Evolutionary conservation across 768 basidiomycete species (phyloP), one percentile per base, ranked within the genome.

Genomic region (Termitomyces sp.): DNA sequence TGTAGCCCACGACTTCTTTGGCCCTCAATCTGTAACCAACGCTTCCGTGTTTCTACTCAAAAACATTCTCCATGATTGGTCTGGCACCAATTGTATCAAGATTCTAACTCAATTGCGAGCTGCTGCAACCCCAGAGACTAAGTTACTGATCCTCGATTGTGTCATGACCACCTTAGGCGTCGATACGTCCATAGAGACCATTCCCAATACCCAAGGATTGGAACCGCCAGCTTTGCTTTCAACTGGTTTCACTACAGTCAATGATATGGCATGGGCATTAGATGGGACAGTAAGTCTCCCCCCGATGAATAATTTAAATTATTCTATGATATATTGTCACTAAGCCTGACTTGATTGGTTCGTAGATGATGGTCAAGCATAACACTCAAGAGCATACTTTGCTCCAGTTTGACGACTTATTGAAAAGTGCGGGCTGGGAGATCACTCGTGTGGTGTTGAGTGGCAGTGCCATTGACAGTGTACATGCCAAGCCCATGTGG

Each of bases 51-150:
- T 81, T 65, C 63, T 87, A 9, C 65, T 87, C 20, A 78, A 84
- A 44, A 77, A 79, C 11, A 77, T 87, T 47, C 71, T 84, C 45
- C 86, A 87, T 60, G 84, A 88, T 63, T 87, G 86, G 85, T 77
- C 85, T 0, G 82, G 86, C 60, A 67, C 63, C 44, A 70, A 71
- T 57, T 66, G 65, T 22, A 50, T 65, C 46, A 72, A 71, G 44
- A 75, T 80, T 58, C 66, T 81, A 14, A 56, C 58, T 0, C 82
- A 72, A 3, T 66, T 80, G 11, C 67, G 75, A 43, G 66, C 58
- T 3, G 77, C 73, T 0, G 76, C 79, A 0, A 55, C 48, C 0
- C 63, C 72, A 0, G 45, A 64, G 1, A 79, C 78, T 13, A 74
- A 65, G 28, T 68, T 81, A 16, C 46, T 82, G 30, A 44, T 80